Percentiles rank a stretch among this genome's conserved stretches.
Evolutionary conservation across 768 basidiomycete species (phyloP).

Genomic region (Holtermanniella nyarrowii): DNA sequence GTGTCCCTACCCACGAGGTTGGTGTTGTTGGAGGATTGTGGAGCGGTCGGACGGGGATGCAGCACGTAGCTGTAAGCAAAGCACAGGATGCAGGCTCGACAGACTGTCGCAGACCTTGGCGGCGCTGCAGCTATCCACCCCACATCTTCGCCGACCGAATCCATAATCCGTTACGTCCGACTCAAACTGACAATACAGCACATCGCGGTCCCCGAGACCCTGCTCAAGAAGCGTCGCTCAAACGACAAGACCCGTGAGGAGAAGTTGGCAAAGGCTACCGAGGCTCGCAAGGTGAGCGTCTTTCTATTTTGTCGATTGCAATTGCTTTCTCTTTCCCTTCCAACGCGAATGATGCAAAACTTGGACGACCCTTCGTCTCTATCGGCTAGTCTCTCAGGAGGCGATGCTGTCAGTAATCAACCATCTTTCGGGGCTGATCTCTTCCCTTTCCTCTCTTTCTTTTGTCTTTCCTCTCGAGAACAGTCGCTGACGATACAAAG

Average conservation of each 20-base stretch:
- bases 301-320: neutral
- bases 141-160: too few relatives aligned
- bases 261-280: conserved; percentile 67
- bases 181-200: conserved; percentile 22
- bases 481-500: conserved; percentile 44
- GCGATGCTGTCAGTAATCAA: conserved; percentile 72
- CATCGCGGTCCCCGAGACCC: conserved; percentile 96
- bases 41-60: neutral
- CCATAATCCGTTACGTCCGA: neutral
- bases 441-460: conserved; percentile 17
- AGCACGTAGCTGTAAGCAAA: neutral
- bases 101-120: neutral
- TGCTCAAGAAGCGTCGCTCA: conserved; percentile 98
- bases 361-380: conserved; percentile 44
- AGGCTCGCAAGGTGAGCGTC: conserved; percentile 73
- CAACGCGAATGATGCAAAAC: conserved; percentile 66
- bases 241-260: conserved; percentile 94
- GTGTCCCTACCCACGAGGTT: conserved; percentile 33
- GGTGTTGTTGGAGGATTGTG: conserved; percentile 6
- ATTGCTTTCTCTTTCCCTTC: neutral
- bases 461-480: conserved; percentile 15
- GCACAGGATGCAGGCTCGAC: conserved; percentile 2
- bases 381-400: conserved; percentile 60
- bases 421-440: conserved; percentile 88
- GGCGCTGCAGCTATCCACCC: neutral